Base-by-base conservation (phyloP, 495 filamentous ascomycete genomes). In the Tuber calosporum region DNA sequence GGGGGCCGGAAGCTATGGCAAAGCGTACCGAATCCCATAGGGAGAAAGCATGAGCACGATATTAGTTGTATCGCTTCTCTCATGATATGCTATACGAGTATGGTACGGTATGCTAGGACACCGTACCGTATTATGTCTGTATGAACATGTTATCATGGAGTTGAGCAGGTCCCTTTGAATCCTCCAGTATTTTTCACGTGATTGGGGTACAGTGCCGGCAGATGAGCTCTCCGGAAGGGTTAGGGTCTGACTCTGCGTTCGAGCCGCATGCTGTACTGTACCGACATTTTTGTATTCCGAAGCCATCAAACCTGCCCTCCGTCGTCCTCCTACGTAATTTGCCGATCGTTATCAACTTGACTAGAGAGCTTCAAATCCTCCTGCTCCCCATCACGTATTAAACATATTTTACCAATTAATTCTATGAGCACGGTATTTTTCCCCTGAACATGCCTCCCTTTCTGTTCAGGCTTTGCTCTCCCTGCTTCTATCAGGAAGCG, bases 351-450 rank as follows among this genome's bases (percentile, higher is more conserved):
- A 13, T 2, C 17, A 30, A 11, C 53, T 15, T 62, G 30, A 62
- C 53, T 15, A 30, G 34, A 30, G 53, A 2, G 7, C n/a, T n/a
- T 26, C 53, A 62, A n/a, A n/a, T n/a, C n/a, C n/a, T n/a, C n/a
- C 53, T 4, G 26, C 26, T 4, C 13, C 53, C 53, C 53, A 30
- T 62, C 53, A 62, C 53, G 13, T 30, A 62, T 62, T 17, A 34
- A 62, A 30, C 30, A 34, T 26, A 7, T 66, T 69, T 68, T 67
- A 70, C 34, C 43, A 78, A 74, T 78, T 78, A 30, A 74, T 67
- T 73, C 76, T 74, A 78, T 78, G 76, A 78, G 76, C 77, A 77
- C 76, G 70, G 76, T 78, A 78, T 37, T 77, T 74, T 71, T 36
- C 42, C 38, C 42, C 26, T 38, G n/a, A 43, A 39, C 13, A 1